Evolutionary conservation across 148 eudicot genomes (phyloP), one percentile per base, ranked within the genome.

Genomic region (Pouteria glomerata): DNA sequence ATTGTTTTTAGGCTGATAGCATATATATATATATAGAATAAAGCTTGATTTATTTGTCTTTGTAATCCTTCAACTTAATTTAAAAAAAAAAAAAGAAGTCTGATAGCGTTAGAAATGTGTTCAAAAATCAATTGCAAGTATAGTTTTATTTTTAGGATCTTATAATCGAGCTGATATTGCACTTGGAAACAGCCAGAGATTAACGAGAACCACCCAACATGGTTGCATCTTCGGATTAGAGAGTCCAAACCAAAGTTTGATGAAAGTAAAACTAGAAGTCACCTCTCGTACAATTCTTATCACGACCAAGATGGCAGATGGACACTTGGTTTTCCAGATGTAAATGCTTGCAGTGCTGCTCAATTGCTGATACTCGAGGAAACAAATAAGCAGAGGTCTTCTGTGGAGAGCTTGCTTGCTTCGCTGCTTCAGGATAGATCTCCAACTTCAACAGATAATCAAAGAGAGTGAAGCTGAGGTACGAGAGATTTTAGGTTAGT

Each of bases 151-250:
- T 52, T n/a, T 48, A 18, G 47, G 41, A 41, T 35, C n/a, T 57
- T 59, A 47, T 51, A 68, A 13, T 41, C 8, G 16, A 60, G 26
- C 30, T 66, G 41, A 31, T 58, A 23, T 51, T 60, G 23, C 26
- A 47, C 13, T 51, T 52, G 50, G 57, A 23, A 39, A 47, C 80
- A 85, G 88, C 88, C 86, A 34, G 75, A 66, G 71, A 71, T 73
- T 39, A 82, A 82, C 41, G 88, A 85, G 47, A 66, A 62, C 57
- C 85, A 72, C 51, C 67, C 76, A 12, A 75, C 84, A 44, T 85
- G 88, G 88, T 68, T 85, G 74, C 85, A 80, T 69, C 84, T 85
- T 39, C 78, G 42, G 51, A 72, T 85, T 45, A 80, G 86, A 78
- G 86, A 82, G 56, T 72, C 59, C 42, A 74, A 37, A 50, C 85